Percentiles rank a stretch among this genome's conserved stretches.
phyloP scores from a whole-genome alignment of 2,329 filamentous ascomycete genomes.

The Aspergillus arachidicola region DNA sequence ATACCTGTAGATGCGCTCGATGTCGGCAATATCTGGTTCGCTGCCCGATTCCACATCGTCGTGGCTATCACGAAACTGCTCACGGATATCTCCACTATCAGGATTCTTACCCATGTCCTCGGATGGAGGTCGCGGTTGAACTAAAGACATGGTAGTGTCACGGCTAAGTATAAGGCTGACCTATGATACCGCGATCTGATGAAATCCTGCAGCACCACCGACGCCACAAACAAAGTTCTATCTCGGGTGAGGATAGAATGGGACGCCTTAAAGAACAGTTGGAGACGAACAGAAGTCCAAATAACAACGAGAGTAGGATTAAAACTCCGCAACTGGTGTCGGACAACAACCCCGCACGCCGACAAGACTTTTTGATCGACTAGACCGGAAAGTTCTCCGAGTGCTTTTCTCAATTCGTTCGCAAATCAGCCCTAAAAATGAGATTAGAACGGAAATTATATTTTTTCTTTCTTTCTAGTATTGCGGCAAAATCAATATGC shows the following conservation, averaged over 20 bases:
- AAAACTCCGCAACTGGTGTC: background rate
- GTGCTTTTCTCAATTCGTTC: background rate
- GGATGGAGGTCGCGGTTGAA: background rate
- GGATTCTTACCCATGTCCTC: conserved; percentile 10
- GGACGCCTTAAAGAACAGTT: background rate
- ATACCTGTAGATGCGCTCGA: conserved; percentile 44
- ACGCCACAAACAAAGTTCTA: background rate
- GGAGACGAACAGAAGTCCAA: background rate
- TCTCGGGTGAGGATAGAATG: background rate
- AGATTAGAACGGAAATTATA: background rate
- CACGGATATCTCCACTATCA: conserved; percentile 6
- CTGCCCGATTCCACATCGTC: conserved; percentile 27
- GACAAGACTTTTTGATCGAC: background rate
- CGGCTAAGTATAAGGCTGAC: conserved; percentile 1
- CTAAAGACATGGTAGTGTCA: conserved; percentile 7
- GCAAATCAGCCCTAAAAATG: background rate
- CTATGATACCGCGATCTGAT: background rate
- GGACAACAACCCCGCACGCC: background rate
- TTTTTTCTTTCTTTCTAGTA: background rate
- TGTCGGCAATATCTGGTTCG: conserved; percentile 34
- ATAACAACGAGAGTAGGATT: background rate
- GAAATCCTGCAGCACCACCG: background rate
- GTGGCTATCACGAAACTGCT: conserved; percentile 7
- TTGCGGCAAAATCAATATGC: background rate
- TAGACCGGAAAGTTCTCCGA: background rate